Evolutionary conservation across 2,329 filamentous ascomycete genomes (phyloP).

Genomic region (Ophiobolus disseminans): DNA sequence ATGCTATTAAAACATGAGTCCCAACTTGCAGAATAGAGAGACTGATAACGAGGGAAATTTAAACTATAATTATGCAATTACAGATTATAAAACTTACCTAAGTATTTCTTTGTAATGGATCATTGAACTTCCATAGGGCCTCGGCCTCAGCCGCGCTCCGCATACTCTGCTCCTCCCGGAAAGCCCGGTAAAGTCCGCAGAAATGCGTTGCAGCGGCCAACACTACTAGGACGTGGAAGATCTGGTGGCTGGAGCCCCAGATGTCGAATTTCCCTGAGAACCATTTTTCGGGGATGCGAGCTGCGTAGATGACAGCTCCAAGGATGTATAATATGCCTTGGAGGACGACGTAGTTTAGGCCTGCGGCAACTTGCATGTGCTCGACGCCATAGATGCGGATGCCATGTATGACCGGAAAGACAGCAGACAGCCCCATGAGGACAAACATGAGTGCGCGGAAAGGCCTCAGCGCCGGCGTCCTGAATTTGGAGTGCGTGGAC

Average conservation of each 20-base stretch:
- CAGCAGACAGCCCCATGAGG: slow-evolving; percentile 80
- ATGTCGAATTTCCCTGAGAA: slow-evolving; percentile 85
- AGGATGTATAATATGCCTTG: slow-evolving; percentile 86
- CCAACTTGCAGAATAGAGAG: too few relatives aligned
- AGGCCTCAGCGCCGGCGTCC: slow-evolving; percentile 81
- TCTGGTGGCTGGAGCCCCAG: slow-evolving; percentile 91
- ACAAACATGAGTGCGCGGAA: slow-evolving; percentile 92
- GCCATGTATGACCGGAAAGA: slow-evolving; percentile 84
- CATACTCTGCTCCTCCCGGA: too few relatives aligned
- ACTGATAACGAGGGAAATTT: too few relatives aligned
- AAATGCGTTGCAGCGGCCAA: slow-evolving; percentile 83
- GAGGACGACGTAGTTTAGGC: slow-evolving; percentile 78
- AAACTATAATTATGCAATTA: too few relatives aligned
- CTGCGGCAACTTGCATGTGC: slow-evolving; percentile 74
- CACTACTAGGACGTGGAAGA: slow-evolving; percentile 91
- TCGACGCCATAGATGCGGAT: slow-evolving; percentile 70
- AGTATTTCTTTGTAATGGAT: too few relatives aligned
- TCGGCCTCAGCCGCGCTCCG: too few relatives aligned
- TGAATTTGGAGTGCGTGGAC: slow-evolving; percentile 81
- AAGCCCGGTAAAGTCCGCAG: slow-evolving; percentile 78
- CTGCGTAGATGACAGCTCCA: slow-evolving; percentile 86
- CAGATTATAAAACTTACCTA: too few relatives aligned
- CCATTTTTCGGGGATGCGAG: slow-evolving; percentile 81
- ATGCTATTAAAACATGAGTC: too few relatives aligned
- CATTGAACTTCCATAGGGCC: too few relatives aligned